phyloP scores from a whole-genome alignment of 2,329 filamentous ascomycete genomes.

The Triangularia verruculosa region DNA sequence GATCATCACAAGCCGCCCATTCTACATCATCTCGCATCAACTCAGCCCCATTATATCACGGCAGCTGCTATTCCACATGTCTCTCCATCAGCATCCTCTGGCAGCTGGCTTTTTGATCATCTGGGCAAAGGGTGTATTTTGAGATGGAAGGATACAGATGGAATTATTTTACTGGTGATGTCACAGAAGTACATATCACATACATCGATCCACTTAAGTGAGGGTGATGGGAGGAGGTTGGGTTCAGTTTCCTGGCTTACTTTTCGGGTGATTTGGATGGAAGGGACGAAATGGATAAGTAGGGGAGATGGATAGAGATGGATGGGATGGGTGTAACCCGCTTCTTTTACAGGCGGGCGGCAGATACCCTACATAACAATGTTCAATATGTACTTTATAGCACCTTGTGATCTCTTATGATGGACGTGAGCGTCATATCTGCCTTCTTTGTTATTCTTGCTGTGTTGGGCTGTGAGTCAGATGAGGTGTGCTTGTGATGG shows the following conservation, averaged over 20 bases:
- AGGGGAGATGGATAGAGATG: not conserved
- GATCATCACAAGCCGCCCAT: not conserved
- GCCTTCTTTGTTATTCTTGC: not conserved
- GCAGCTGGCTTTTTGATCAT: not conserved
- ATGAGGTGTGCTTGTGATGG: not conserved
- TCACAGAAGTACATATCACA: not conserved
- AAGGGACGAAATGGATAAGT: not conserved
- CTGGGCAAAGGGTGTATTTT: not conserved
- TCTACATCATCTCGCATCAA: not conserved
- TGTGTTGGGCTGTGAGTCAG: not conserved
- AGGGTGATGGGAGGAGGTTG: not conserved
- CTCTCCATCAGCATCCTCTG: not conserved
- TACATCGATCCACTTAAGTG: not conserved
- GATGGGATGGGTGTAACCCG: not conserved
- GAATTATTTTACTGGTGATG: not conserved
- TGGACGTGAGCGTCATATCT: not conserved
- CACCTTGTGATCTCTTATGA: not conserved
- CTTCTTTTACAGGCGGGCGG: not conserved
- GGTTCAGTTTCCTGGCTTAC: not conserved
- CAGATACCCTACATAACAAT: not conserved
- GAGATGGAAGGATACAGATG: not conserved
- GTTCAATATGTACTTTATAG: not conserved
- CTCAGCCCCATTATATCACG: not conserved
- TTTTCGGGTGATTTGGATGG: not conserved
- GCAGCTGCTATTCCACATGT: not conserved